Conservation (phyloP, 805 yeast species). For the Candida schatavii region DNA sequence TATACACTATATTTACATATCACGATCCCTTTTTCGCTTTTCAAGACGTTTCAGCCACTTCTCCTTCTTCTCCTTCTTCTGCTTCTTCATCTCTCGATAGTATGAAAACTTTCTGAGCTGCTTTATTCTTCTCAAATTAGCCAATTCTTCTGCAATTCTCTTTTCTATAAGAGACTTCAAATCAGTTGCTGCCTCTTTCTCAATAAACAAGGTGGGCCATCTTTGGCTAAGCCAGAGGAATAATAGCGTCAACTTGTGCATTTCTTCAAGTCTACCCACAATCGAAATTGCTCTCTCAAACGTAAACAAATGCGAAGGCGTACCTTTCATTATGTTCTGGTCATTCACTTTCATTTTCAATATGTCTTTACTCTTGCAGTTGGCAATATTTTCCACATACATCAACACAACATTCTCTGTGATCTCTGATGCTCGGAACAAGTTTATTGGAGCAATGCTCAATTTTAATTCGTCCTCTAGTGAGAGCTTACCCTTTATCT, state of each 20-base stretch:
- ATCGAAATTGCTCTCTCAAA: constrained; percentile 18
- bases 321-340: constrained; percentile 17
- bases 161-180: constrained; percentile 68
- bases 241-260: constrained; percentile 64
- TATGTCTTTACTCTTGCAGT: constrained; percentile 51
- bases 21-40: no score
- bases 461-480: constrained; percentile 57
- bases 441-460: constrained; percentile 59
- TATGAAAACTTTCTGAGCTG: not conserved
- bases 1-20: no score
- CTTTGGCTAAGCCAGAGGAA: constrained; percentile 87
- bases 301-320: constrained; percentile 17
- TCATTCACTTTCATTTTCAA: constrained; percentile 47
- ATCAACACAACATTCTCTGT: constrained; percentile 43
- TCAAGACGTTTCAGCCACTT: no score
- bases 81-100: not conserved
- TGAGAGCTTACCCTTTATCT: constrained; percentile 26
- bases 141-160: constrained; percentile 50
- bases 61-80: not conserved
- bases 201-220: constrained; percentile 79
- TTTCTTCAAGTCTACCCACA: constrained; percentile 48
- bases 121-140: constrained; percentile 22
- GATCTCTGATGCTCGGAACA: constrained; percentile 28
- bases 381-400: constrained; percentile 54
- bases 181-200: constrained; percentile 68